Percentiles rank a stretch among this genome's conserved stretches.
phyloP scores from a whole-genome alignment of 2,329 filamentous ascomycete species.

The Pseudocercospora fijiensis region DNA sequence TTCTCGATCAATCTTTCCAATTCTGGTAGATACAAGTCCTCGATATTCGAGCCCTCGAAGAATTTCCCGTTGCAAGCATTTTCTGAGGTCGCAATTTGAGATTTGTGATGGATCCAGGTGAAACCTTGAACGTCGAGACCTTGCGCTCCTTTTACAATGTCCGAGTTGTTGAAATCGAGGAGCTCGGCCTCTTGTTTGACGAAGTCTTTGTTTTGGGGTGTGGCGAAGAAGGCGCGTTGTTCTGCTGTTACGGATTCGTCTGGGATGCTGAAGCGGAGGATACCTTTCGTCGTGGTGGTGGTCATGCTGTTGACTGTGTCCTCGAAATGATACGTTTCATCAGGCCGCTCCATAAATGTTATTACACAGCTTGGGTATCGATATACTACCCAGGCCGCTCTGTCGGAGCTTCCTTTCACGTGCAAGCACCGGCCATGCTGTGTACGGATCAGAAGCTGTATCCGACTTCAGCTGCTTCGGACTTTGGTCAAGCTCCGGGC shows the following conservation, averaged over 20 bases:
- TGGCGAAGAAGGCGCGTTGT: conserved; percentile 12
- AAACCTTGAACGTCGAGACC: conserved; percentile 13
- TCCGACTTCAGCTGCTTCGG: neutral
- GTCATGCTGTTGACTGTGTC: neutral
- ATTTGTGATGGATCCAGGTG: conserved; percentile 9
- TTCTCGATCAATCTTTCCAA: neutral
- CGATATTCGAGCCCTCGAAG: conserved; percentile 8
- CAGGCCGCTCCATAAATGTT: neutral
- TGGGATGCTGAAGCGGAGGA: conserved; percentile 13
- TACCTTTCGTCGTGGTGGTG: neutral
- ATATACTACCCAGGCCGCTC: neutral
- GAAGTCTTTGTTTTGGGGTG: conserved; percentile 10
- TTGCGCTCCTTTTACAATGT: neutral
- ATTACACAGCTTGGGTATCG: neutral
- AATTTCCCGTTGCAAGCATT: neutral
- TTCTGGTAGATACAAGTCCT: conserved; percentile 6
- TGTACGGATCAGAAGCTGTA: neutral
- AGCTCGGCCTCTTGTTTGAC: neutral
- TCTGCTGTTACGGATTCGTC: conserved; percentile 5
- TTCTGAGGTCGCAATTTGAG: neutral
- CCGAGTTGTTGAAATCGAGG: conserved; percentile 5
- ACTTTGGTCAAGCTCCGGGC: neutral
- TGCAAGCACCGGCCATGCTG: neutral
- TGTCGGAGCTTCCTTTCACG: neutral
- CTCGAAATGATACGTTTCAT: too few species aligned